Conservation (phyloP, 257 asterid genomes). For the Fraxinus americana region DNA sequence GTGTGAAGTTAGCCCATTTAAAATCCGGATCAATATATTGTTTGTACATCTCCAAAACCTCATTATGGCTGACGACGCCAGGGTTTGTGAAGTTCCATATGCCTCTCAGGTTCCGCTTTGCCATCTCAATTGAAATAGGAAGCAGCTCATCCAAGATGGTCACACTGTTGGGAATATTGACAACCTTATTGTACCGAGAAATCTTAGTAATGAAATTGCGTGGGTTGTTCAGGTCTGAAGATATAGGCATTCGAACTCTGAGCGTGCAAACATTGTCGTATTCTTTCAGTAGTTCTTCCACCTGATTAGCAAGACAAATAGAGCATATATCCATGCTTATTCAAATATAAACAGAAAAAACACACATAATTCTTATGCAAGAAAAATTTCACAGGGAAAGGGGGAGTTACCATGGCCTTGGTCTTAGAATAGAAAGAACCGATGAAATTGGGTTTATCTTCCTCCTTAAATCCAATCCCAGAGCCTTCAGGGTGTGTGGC, state of each 20-base stretch:
- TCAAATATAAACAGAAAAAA: neutral
- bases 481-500: slow-evolving; percentile 27
- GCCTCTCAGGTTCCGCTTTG: slow-evolving; percentile 27
- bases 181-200: slow-evolving; percentile 27
- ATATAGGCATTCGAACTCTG: slow-evolving; percentile 32
- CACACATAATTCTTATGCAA: neutral
- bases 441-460: slow-evolving; percentile 27
- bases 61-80: slow-evolving; percentile 28
- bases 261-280: slow-evolving; percentile 30
- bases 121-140: slow-evolving; percentile 33
- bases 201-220: slow-evolving; percentile 32
- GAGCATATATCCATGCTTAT: neutral
- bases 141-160: slow-evolving; percentile 33
- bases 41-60: slow-evolving; percentile 31
- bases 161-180: slow-evolving; percentile 32
- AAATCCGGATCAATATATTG: slow-evolving; percentile 24
- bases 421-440: slow-evolving; percentile 37
- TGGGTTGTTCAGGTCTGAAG: slow-evolving; percentile 31
- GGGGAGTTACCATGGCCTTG: slow-evolving; percentile 32
- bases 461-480: slow-evolving; percentile 33
- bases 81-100: slow-evolving; percentile 37
- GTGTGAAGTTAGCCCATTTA: slow-evolving; percentile 28
- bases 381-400: no score
- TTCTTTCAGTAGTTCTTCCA: slow-evolving; percentile 25
- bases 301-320: slow-evolving; percentile 15